Evolutionary conservation across 1,139 yeast genomes (phyloP).

Genomic region (Taphrina flavorubra): DNA sequence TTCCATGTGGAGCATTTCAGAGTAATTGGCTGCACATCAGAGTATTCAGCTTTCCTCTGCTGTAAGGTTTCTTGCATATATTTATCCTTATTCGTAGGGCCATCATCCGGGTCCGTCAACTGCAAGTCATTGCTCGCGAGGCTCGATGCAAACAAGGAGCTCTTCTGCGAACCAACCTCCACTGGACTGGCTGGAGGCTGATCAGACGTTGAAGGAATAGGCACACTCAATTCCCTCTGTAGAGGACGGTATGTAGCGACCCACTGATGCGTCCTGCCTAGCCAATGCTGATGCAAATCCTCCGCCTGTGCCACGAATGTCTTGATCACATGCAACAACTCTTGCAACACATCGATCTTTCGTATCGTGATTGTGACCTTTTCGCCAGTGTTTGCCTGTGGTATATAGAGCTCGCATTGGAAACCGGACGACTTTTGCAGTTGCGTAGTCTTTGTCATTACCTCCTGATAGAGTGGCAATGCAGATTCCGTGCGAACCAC

Average conservation of each 20-base stretch:
- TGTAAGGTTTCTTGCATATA: constrained; percentile 1
- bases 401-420: background rate
- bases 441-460: constrained; percentile 6
- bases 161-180: background rate
- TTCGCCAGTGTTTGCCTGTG: background rate
- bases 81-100: constrained; percentile 11
- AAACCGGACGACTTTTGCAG: background rate
- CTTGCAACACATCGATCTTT: constrained; percentile 11
- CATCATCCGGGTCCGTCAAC: background rate
- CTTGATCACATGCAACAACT: constrained; percentile 19
- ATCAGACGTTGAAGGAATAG: background rate
- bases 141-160: constrained; percentile 7
- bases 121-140: constrained; percentile 6
- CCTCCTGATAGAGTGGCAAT: background rate
- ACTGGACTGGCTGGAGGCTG: background rate
- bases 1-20: constrained; percentile 36
- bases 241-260: constrained; percentile 2
- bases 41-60: constrained; percentile 9
- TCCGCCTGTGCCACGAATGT: constrained; percentile 19
- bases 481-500: constrained; percentile 1
- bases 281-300: constrained; percentile 1
- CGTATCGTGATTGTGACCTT: background rate
- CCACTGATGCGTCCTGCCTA: constrained; percentile 32
- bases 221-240: background rate
- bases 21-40: constrained; percentile 8